Base-by-base conservation (phyloP, 148 eudicot genomes). In the Rhododendron kiyosumense region DNA sequence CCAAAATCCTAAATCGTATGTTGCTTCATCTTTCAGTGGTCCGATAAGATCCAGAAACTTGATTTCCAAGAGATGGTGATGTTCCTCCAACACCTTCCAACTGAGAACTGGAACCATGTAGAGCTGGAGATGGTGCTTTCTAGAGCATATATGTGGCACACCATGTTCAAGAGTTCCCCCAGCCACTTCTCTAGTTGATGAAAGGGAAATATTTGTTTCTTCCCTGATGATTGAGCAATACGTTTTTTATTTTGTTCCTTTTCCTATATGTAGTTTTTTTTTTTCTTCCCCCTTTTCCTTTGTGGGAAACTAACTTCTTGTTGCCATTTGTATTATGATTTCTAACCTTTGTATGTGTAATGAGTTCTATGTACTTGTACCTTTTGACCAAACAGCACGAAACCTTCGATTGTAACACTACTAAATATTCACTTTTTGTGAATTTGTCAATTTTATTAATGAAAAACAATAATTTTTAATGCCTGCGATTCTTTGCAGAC, bases 11-110 rank as follows among this genome's bases (percentile, higher is more conserved):
- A 2, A 26, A 86, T 28, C 9, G 10, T 2, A 12, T 26, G 6
- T 49, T 45, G 6, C 6, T 81, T 67, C 18, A 17, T 30, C 49
- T 87, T 88, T 81, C 94, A 97, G 99, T 97, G 99, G 99, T 94
- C 99, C 1, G 98, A 94, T 85, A 89, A 92, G 90, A 94, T 97
- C 67, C 92, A 48, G 88, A 92, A 93, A 92, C 98, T 95, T 48
- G 99, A 97, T 78, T 97, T 97, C 89, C 99, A 94, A 74, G 99
- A 95, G 87, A 94, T 97, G 98, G 98, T 97, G 46, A 95, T 95
- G 99, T 94, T 94, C 88, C 98, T 97, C 83, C 98, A 97, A 90
- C 98, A 95, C 87, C 93, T 95, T 12, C 98, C 99, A 3, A 96
- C 98, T 32, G 90, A 91, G 30, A 96, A 90, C 77, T 96, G 99